Evolutionary conservation across 1,284 basidiomycete genomes (phyloP), one percentile per base, ranked within the genome.

Genomic region (Singerocomus inundabilis): DNA sequence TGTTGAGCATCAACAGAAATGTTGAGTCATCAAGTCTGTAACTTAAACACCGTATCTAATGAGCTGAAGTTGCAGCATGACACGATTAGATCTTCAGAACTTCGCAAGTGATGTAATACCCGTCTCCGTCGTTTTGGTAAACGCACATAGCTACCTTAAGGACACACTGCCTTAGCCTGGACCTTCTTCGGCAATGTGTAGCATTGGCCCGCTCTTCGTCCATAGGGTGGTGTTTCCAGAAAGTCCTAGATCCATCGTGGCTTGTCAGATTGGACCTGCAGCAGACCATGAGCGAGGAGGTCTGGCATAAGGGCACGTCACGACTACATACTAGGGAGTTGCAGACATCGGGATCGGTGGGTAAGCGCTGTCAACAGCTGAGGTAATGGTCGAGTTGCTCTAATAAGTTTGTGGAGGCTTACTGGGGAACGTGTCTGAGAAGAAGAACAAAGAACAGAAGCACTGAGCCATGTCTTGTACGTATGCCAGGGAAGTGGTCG

Each of bases 131-230:
- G 7, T 42, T 33, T 52, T 31, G 12, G 41, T 33, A 42, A 45
- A 29, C 24, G 46, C 32, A 40, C 26, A 36, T 21, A 41, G 33
- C 26, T 26, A 16, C 18, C 36, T 44, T 16, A 46, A 48, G 32
- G 45, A 38, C 26, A 56, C 58, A 61, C 41, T 35, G 56, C 58
- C 53, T 41, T 26, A 5, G 10, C 41, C 15, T 32, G 35, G 37
- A 15, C 33, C 45, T 46, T 55, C 45, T 56, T 30, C 9, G 13
- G 32, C 16, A 10, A 48, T 44, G 16, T 35, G 38, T 6, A 26
- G 31, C 11, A 34, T 15, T 34, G 26, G 46, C 15, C 33, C 28
- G 34, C n/a, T 38, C 28, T 26, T 26, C 34, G n/a, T 10, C 8
- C 36, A 30, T 32, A n/a, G 24, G 15, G 36, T 37, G 44, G 24